These are phyloP conservation scores for Bidens hawaiensis DNA, from an alignment of 140 eudicot genomes.

Conservation along the genomic window DNA sequence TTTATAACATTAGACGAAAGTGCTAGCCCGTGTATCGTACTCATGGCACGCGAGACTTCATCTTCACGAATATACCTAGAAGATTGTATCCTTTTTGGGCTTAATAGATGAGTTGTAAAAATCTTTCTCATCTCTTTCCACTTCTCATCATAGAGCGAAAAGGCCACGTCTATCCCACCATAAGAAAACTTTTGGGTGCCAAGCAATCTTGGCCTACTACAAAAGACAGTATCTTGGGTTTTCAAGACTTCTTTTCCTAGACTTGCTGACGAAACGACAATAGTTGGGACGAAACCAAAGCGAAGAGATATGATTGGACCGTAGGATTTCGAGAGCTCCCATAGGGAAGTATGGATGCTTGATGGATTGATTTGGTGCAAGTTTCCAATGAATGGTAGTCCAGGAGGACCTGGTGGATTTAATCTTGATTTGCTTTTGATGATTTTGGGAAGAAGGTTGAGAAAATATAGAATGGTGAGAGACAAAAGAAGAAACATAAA, in stretches of 20 bases:
- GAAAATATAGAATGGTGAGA: slow-evolving; percentile 1
- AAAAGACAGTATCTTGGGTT: not conserved
- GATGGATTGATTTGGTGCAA: slow-evolving; percentile 26
- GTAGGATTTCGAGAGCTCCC: slow-evolving; percentile 26
- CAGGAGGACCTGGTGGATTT: slow-evolving; percentile 28
- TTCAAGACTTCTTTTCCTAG: slow-evolving; percentile 32
- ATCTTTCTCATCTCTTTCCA: not conserved
- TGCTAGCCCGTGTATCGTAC: too few relatives aligned
- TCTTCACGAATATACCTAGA: too few relatives aligned
- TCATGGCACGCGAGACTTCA: too few relatives aligned
- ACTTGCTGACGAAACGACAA: slow-evolving; percentile 20
- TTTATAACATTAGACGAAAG: too few relatives aligned
- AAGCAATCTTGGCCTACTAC: not conserved
- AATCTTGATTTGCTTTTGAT: not conserved
- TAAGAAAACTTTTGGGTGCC: not conserved
- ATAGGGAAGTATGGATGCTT: slow-evolving; percentile 22
- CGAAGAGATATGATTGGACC: slow-evolving; percentile 20
- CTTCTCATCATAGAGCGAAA: not conserved
- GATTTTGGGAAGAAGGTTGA: slow-evolving; percentile 7
- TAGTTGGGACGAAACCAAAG: slow-evolving; percentile 17
- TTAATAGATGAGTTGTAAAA: not conserved
- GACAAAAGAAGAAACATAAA: slow-evolving; percentile 1
- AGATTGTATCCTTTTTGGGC: not conserved
- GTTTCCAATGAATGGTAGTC: slow-evolving; percentile 37
- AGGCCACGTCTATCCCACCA: not conserved